Percentiles rank a stretch among this genome's conserved stretches.
Conservation (phyloP, 306 rosid genomes). For the Prunus davidiana region DNA sequence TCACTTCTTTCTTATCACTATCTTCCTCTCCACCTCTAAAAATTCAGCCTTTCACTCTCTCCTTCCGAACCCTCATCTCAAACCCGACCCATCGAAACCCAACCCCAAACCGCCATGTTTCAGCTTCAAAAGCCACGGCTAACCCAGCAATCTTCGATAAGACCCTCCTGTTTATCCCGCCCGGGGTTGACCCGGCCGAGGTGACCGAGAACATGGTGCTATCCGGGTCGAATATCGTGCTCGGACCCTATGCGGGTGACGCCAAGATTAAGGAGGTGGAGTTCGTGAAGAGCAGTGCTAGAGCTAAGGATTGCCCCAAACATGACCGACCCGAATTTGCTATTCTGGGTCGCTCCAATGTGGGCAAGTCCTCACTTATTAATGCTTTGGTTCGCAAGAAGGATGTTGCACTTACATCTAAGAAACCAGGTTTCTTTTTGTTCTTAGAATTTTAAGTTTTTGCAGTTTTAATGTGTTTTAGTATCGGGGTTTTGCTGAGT, state of each 20-base stretch:
- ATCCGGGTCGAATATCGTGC: slow-evolving; percentile 72
- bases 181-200: slow-evolving; percentile 61
- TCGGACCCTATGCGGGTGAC: slow-evolving; percentile 90
- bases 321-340: slow-evolving; percentile 81
- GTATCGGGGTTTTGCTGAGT: slow-evolving; percentile 1
- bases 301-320: slow-evolving; percentile 74
- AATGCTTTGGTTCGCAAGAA: slow-evolving; percentile 82
- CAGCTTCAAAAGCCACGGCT: slow-evolving; percentile 37
- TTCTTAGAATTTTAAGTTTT: neutral
- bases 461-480: neutral
- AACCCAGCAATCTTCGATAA: slow-evolving; percentile 26
- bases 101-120: slow-evolving; percentile 23
- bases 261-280: slow-evolving; percentile 69
- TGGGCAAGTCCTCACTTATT: slow-evolving; percentile 90
- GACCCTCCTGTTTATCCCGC: slow-evolving; percentile 62
- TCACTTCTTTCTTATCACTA: slow-evolving; percentile 15
- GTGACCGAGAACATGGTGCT: slow-evolving; percentile 63
- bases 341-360: slow-evolving; percentile 86
- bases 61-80: slow-evolving; percentile 31
- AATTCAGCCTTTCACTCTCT: slow-evolving; percentile 19
- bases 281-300: slow-evolving; percentile 77
- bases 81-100: slow-evolving; percentile 28
- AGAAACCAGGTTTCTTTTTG: slow-evolving; percentile 70
- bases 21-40: slow-evolving; percentile 11
- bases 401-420: slow-evolving; percentile 89